phyloP scores from a whole-genome alignment of 139 green algal genomes.

The Tetraselmis chui region DNA sequence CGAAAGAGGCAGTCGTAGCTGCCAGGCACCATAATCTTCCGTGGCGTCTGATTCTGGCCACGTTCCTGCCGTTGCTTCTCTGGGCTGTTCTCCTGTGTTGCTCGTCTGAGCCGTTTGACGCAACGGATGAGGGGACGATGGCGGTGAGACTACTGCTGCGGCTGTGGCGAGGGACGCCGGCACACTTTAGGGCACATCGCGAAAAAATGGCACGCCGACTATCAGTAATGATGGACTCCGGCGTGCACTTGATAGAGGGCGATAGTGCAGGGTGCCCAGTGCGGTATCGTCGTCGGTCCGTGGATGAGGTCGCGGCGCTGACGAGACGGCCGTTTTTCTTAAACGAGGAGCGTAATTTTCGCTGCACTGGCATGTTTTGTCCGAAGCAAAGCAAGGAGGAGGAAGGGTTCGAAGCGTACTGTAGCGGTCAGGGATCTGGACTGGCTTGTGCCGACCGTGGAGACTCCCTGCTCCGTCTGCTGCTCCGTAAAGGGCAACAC shows the following conservation, averaged over 20 bases:
- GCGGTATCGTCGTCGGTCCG: neutral
- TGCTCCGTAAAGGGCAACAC: neutral
- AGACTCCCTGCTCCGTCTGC: neutral
- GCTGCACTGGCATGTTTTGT: neutral
- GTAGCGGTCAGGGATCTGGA: neutral
- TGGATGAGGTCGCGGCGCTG: neutral
- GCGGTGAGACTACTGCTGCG: neutral
- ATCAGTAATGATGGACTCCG: too few relatives aligned
- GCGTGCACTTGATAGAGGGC: too few relatives aligned
- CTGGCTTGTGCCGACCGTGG: neutral
- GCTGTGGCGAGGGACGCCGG: neutral
- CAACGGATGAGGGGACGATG: neutral
- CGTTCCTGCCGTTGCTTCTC: too few relatives aligned
- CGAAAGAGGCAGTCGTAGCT: too few relatives aligned
- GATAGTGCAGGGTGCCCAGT: neutral
- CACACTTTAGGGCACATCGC: neutral
- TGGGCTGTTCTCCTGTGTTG: too few relatives aligned
- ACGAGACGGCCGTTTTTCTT: neutral
- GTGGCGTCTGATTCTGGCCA: too few relatives aligned
- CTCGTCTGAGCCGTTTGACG: neutral
- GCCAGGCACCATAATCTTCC: too few relatives aligned
- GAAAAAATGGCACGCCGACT: too few relatives aligned
- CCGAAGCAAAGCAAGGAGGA: neutral
- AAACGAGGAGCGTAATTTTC: neutral
- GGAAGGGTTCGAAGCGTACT: neutral